A percentile compares a stretch with the other conserved stretches of the same genome.
phyloP scores from a whole-genome alignment of 129 eudicot species.

The Tanacetum coccineum region DNA sequence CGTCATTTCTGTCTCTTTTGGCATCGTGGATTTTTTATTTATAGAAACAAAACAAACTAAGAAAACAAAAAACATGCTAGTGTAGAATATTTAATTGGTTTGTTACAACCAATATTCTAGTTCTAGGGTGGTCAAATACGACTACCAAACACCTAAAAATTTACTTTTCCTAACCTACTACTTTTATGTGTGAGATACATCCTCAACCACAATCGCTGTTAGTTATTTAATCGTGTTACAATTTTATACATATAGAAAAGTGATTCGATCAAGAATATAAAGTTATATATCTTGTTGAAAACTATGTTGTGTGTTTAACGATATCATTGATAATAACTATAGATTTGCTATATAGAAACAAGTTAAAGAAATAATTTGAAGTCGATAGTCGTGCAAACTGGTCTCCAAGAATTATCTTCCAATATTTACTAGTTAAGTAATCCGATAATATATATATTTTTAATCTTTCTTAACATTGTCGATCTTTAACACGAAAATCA shows the following conservation, averaged over 20 bases:
- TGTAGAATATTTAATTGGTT: neutral
- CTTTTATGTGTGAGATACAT: neutral
- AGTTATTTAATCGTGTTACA: neutral
- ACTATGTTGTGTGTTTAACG: too few relatives aligned
- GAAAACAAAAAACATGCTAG: neutral
- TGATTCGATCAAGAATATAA: too few relatives aligned
- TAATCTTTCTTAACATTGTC: too few relatives aligned
- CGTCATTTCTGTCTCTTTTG: neutral
- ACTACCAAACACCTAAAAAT: neutral
- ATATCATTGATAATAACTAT: too few relatives aligned
- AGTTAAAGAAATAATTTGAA: too few relatives aligned
- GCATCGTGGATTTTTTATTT: neutral
- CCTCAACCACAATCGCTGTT: neutral
- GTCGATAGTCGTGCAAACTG: too few relatives aligned
- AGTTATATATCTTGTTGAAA: too few relatives aligned
- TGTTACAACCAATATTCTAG: neutral
- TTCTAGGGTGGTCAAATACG: neutral
- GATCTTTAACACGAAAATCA: too few relatives aligned
- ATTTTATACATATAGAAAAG: neutral
- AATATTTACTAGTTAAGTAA: too few relatives aligned
- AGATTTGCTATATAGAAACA: too few relatives aligned
- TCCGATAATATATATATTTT: too few relatives aligned
- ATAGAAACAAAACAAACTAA: neutral
- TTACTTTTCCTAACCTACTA: slow-evolving; percentile 8
- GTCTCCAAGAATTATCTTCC: too few relatives aligned